Evolutionary conservation across 257 asterid species (phyloP).

Genomic region (Anisodus acutangulus): DNA sequence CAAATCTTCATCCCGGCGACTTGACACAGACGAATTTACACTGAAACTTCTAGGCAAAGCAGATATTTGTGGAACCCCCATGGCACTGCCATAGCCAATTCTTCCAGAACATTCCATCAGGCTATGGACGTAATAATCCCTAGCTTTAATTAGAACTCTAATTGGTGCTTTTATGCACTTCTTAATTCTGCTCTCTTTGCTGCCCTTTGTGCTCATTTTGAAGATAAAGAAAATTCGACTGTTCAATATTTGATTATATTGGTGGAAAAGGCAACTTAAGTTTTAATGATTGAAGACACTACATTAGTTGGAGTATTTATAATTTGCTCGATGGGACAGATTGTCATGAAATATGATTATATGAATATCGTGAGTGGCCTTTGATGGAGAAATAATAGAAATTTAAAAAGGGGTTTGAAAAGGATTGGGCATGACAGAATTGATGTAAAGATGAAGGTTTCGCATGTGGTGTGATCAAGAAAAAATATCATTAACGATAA

Average conservation of each 20-base stretch:
- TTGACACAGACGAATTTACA: slow-evolving; percentile 9
- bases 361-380: background rate
- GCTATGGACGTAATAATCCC: slow-evolving; percentile 13
- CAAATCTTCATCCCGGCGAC: slow-evolving; percentile 30
- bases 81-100: slow-evolving; percentile 12
- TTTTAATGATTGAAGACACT: background rate
- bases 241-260: background rate
- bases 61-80: slow-evolving; percentile 27
- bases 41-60: slow-evolving; percentile 35
- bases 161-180: slow-evolving; percentile 31
- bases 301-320: slow-evolving; percentile 10
- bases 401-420: background rate
- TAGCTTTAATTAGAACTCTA: background rate
- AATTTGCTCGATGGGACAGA: slow-evolving; percentile 14
- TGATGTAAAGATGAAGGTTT: background rate
- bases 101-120: slow-evolving; percentile 28
- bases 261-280: background rate
- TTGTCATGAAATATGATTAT: background rate
- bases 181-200: slow-evolving; percentile 18
- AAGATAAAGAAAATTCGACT: background rate
- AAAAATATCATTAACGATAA: too few species aligned
- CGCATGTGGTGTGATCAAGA: too few species aligned
- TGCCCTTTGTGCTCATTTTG: slow-evolving; percentile 2
- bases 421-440: background rate
- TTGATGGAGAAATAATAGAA: background rate